These are phyloP conservation scores for Aegilops sharonensis DNA, from an alignment of 176 grass and related monocot genomes.

Conservation along the genomic window DNA sequence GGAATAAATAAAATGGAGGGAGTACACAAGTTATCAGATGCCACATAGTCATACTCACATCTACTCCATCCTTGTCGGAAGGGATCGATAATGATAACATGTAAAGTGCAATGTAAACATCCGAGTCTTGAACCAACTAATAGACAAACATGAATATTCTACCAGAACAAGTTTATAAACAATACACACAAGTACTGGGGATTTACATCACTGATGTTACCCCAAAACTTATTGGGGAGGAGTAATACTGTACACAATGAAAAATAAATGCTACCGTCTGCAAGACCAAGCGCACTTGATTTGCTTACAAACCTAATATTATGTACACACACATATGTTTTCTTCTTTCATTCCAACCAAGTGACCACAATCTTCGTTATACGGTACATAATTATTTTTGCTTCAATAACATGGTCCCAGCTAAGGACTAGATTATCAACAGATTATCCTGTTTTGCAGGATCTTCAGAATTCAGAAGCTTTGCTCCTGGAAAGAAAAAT, in stretches of 20 bases:
- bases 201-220: conserved; percentile 35
- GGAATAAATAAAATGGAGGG: too few species aligned
- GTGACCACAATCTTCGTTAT: conserved; percentile 7
- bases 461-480: conserved; percentile 27
- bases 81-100: too few species aligned
- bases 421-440: neutral
- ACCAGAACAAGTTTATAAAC: conserved; percentile 26
- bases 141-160: neutral
- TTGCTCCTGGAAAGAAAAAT: conserved; percentile 21
- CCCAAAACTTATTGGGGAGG: neutral
- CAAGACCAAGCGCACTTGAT: too few species aligned
- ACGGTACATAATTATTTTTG: neutral
- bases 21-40: too few species aligned
- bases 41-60: too few species aligned
- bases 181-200: conserved; percentile 24
- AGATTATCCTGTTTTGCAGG: conserved; percentile 10
- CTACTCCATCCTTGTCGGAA: too few species aligned
- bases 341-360: conserved; percentile 31
- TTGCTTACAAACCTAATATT: too few species aligned
- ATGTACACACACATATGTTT: neutral
- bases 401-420: conserved; percentile 21
- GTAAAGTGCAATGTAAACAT: neutral
- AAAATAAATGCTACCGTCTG: too few species aligned
- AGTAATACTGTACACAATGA: neutral
- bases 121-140: neutral